Base-by-base conservation (phyloP, 306 rosid species). In the Hylodesmum podocarpum region DNA sequence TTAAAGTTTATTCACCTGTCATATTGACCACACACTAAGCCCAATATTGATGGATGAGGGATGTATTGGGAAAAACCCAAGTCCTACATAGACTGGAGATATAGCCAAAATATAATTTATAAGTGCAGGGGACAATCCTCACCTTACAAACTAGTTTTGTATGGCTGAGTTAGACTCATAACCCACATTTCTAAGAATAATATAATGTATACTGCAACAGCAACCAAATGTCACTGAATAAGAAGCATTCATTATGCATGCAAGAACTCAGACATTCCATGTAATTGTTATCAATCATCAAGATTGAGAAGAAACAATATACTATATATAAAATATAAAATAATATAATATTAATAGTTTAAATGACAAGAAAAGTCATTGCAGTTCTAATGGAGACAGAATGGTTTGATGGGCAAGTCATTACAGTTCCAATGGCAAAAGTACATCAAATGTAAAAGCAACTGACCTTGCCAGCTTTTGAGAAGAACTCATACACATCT, bases 381-480 rank as follows among this genome's bases (percentile, higher is more conserved):
- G 10, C 22, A 31, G 14, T 34, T 33, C 16, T 31, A n/a, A 18
- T 19, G 9, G 21, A 44, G 8, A 18, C 14, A 41, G 4, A 73
- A 13, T 28, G 8, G 21, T 8, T 44, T 44, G 25, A 8, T 2
- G 59, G 7, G 54, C 18, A 65, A 41, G 55, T 29, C 59, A 47
- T 27, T 8, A 39, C 34, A 51, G 8, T 39, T 53, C 57, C 31
- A 27, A 66, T 10, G 14, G 44, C 34, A 66, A 21, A 13, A 16
- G 19, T 70, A 25, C 15, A 13, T 43, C 33, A 46, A 43, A 67
- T 28, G 33, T 33, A 25, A 80, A 57, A 55, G 43, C 28, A 68
- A 83, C 95, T 75, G 36, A 95, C 99, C 99, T 95, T 95, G 86
- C 99, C 99, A 18, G 98, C 98, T 84, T 91, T 95, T 47, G 97